Evolutionary conservation across 2,329 filamentous ascomycete species (phyloP).

Genomic region (Alternaria brassicae): DNA sequence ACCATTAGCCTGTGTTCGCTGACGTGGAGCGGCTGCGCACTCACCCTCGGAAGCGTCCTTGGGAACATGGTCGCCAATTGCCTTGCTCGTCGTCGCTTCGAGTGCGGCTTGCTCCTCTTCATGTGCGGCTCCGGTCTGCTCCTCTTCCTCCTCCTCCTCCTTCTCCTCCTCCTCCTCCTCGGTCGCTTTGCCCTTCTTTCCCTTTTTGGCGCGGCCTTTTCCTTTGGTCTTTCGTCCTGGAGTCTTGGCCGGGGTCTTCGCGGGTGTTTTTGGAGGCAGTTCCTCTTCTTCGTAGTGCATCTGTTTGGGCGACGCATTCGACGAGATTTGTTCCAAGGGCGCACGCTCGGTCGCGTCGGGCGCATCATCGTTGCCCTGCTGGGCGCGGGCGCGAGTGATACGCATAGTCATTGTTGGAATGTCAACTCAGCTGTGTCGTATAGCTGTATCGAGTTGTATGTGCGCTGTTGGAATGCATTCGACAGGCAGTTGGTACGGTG

Average conservation of each 20-base stretch:
- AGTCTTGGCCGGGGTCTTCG: constrained; percentile 47
- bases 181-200: constrained; percentile 28
- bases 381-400: constrained; percentile 55
- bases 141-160: constrained; percentile 30
- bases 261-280: constrained; percentile 33
- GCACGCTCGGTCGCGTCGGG: constrained; percentile 47
- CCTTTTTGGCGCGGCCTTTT: constrained; percentile 37
- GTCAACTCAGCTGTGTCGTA: background rate
- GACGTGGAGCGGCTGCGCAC: constrained; percentile 5
- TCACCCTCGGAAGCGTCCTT: constrained; percentile 27
- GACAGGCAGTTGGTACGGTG: constrained; percentile 18
- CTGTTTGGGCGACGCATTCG: constrained; percentile 38
- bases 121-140: constrained; percentile 19
- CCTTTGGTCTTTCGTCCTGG: constrained; percentile 38
- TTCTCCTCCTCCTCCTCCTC: constrained; percentile 31
- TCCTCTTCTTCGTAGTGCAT: constrained; percentile 28
- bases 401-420: constrained; percentile 42
- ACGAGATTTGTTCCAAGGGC: constrained; percentile 52
- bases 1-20: constrained; percentile 24
- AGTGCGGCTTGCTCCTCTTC: constrained; percentile 33
- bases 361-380: constrained; percentile 49
- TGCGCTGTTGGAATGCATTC: constrained; percentile 26
- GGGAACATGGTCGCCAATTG: constrained; percentile 28
- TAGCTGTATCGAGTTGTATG: constrained; percentile 12
- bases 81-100: constrained; percentile 29